Conservation (phyloP, 176 grass and related monocot genomes). For the Triticum monococcum region DNA sequence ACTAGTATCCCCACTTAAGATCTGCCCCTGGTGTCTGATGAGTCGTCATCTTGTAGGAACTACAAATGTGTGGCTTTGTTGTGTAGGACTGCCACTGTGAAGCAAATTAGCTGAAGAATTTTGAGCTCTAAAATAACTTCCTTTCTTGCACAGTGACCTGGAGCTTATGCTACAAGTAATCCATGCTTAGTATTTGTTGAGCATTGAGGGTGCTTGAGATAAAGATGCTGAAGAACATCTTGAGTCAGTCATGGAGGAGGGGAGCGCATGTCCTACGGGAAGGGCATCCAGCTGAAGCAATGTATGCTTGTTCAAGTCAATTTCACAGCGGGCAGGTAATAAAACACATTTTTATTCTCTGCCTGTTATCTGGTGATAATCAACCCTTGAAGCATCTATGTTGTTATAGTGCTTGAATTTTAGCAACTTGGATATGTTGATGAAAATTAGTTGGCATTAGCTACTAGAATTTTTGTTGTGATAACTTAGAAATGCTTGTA, state of each 20-base stretch:
- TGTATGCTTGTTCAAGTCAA: conserved; percentile 37
- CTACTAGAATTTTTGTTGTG: not conserved
- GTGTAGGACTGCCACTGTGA: not conserved
- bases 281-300: not conserved
- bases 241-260: conserved; percentile 47
- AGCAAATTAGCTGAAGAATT: not conserved
- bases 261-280: conserved; percentile 11
- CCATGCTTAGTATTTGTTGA: not conserved
- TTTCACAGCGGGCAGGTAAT: conserved; percentile 57
- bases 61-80: not conserved
- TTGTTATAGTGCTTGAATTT: not conserved
- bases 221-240: conserved; percentile 49
- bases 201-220: not conserved
- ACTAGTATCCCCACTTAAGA: too few relatives aligned
- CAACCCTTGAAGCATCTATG: not conserved
- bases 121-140: not conserved
- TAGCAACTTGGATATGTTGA: not conserved
- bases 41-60: not conserved
- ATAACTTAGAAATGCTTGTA: not conserved
- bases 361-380: not conserved
- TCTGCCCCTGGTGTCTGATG: not conserved
- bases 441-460: not conserved
- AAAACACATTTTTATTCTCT: not conserved
- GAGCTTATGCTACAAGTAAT: not conserved
- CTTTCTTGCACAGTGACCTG: not conserved